Evolutionary conservation across 202 grass and related monocot genomes (phyloP).

Genomic region (Setaria italica): DNA sequence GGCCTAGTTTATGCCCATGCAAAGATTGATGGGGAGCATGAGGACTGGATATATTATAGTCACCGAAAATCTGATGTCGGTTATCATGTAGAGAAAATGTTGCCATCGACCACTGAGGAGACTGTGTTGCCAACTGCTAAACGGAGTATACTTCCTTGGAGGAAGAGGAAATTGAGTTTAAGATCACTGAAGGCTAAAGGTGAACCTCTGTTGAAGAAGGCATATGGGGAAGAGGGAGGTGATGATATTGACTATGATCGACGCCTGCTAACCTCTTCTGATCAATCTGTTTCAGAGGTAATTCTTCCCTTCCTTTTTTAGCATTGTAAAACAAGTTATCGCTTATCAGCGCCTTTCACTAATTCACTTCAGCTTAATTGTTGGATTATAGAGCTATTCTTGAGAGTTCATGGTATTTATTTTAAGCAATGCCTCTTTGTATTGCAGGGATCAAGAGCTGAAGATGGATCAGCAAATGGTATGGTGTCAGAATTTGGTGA

Average conservation of each 20-base stretch:
- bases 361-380: slow-evolving; percentile 15
- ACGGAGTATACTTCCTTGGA: slow-evolving; percentile 94
- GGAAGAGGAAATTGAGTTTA: slow-evolving; percentile 88
- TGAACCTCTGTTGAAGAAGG: slow-evolving; percentile 91
- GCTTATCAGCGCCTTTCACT: not conserved
- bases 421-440: slow-evolving; percentile 34
- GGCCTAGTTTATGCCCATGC: slow-evolving; percentile 58
- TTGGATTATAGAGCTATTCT: slow-evolving; percentile 29
- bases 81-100: slow-evolving; percentile 55
- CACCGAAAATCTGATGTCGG: slow-evolving; percentile 70
- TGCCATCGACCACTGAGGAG: slow-evolving; percentile 53
- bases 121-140: slow-evolving; percentile 54
- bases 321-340: not conserved
- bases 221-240: slow-evolving; percentile 91
- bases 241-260: slow-evolving; percentile 96
- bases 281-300: slow-evolving; percentile 77
- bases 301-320: slow-evolving; percentile 31
- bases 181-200: slow-evolving; percentile 83
- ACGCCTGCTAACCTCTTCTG: slow-evolving; percentile 68
- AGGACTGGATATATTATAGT: slow-evolving; percentile 93
- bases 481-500: slow-evolving; percentile 75
- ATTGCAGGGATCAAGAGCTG: slow-evolving; percentile 61
- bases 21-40: slow-evolving; percentile 64
- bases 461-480: slow-evolving; percentile 49
- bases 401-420: not conserved